phyloP scores from a whole-genome alignment of 2,329 filamentous ascomycete genomes.

The Phoma sp. region DNA sequence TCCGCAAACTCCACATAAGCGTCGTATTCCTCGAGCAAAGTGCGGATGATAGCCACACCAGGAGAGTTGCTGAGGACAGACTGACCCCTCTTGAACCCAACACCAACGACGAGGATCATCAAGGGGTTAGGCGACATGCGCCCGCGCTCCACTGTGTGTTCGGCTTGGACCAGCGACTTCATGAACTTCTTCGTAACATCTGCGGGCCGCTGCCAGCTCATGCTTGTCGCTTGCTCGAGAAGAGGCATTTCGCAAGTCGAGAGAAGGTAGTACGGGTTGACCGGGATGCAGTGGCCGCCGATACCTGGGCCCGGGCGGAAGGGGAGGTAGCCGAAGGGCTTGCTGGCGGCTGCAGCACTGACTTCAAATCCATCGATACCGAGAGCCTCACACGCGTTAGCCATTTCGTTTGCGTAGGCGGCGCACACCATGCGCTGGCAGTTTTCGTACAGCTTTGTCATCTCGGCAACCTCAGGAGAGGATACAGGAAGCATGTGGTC shows the following conservation, averaged over 20 bases:
- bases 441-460: constrained; percentile 65
- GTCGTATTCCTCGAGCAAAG: constrained; percentile 33
- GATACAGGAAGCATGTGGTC: constrained; percentile 57
- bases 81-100: constrained; percentile 60
- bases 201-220: neutral
- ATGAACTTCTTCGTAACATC: neutral
- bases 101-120: constrained; percentile 52
- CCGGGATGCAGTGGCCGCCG: constrained; percentile 63
- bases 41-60: constrained; percentile 26
- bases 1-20: constrained; percentile 55
- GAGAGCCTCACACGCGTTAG: constrained; percentile 56
- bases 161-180: neutral
- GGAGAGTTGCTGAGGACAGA: constrained; percentile 57
- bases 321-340: constrained; percentile 52
- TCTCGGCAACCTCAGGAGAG: constrained; percentile 62
- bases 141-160: neutral
- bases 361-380: constrained; percentile 61
- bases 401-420: constrained; percentile 64
- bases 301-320: constrained; percentile 58
- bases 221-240: constrained; percentile 45
- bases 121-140: neutral
- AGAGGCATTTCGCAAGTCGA: constrained; percentile 57
- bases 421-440: constrained; percentile 63
- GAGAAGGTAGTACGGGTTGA: constrained; percentile 62
- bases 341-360: constrained; percentile 56